phyloP scores from a whole-genome alignment of 352 stramenopile species.

The Phytopythium chamaehyphon region DNA sequence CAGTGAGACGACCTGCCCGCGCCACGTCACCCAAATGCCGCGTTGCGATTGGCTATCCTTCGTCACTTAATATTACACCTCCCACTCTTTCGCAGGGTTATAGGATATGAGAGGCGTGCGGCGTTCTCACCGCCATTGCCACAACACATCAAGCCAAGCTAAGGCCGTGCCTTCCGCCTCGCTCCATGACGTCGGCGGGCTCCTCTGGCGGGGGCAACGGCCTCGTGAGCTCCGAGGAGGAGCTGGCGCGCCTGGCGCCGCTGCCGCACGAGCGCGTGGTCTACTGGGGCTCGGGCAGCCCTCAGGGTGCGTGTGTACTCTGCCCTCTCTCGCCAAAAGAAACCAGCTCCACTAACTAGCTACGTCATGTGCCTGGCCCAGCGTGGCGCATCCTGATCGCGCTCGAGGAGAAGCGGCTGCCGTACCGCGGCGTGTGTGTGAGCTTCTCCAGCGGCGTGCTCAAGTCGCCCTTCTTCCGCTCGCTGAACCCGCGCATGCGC shows the following conservation, averaged over 20 bases:
- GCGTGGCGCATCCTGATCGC: slow-evolving; percentile 81
- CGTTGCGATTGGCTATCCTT: too few species aligned
- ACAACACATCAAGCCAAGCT: too few species aligned
- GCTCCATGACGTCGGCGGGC: not conserved
- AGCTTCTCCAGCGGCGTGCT: slow-evolving; percentile 82
- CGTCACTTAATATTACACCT: too few species aligned
- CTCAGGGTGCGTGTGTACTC: slow-evolving; percentile 66
- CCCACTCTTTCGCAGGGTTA: too few species aligned
- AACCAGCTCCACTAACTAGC: too few species aligned
- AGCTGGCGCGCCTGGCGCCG: slow-evolving; percentile 52
- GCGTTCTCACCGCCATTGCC: too few species aligned
- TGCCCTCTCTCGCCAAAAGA: too few species aligned
- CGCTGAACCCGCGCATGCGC: slow-evolving; percentile 77
- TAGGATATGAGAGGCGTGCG: too few species aligned
- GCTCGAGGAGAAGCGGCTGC: slow-evolving; percentile 70
- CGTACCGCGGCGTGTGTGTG: slow-evolving; percentile 78
- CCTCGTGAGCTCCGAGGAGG: slow-evolving; percentile 43
- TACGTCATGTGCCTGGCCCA: slow-evolving; percentile 20
- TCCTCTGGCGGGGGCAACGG: slow-evolving; percentile 12
- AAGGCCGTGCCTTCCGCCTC: too few species aligned
- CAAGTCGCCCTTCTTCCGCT: slow-evolving; percentile 72
- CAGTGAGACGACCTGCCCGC: too few species aligned
- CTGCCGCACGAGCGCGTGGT: slow-evolving; percentile 67
- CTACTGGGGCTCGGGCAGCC: slow-evolving; percentile 82
- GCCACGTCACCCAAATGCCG: too few species aligned